Evolutionary conservation across 2,329 filamentous ascomycete genomes (phyloP), one percentile per base, ranked within the genome.

Genomic region (Blastomyces silverae): DNA sequence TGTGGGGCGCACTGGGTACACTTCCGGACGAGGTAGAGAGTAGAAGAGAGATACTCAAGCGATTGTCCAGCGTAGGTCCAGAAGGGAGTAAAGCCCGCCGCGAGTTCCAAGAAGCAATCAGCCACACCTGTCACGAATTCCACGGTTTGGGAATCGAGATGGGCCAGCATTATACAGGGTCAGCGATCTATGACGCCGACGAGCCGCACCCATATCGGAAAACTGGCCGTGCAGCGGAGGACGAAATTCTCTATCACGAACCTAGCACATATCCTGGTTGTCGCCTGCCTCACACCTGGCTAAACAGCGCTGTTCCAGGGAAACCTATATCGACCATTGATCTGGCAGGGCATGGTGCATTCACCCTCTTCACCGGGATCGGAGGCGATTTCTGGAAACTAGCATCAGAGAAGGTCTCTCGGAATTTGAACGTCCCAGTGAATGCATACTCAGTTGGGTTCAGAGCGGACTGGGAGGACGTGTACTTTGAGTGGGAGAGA

Each of bases 251-350:
- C 15, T 70, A 80, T 50, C 76, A 83, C 67, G 72, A 77, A 44
- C 76, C 78, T 48, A 80, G 73, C 61, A 87, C 86, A 2, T 85
- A 82, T 68, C 86, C 86, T 0, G 87, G 86, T 8, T 78, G 78
- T 39, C 77, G 85, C 1, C 73, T 88, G 28, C 86, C 87, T 5
- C 86, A 89, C 72, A 85, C 79, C 0, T 88, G 86, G 86, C 74
- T 88, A 20, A 83, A 85, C 73, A 79, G 78, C 25, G 69, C 76
- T 7, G 69, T 78, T 13, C 81, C 84, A 0, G 74, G 74, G 11
- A 70, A 78, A 62, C 74, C 75, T 17, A 74, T 84, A 22, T 87
- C 84, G 0, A 87, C 85, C 4, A 55, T 55, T 34, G 55, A 57
- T 57, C 55, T 34, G 11, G 15, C 31, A 2, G 34, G 34, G 3